phyloP scores from a whole-genome alignment of 164 flowering plant genomes.

The Tetracentron sinense region DNA sequence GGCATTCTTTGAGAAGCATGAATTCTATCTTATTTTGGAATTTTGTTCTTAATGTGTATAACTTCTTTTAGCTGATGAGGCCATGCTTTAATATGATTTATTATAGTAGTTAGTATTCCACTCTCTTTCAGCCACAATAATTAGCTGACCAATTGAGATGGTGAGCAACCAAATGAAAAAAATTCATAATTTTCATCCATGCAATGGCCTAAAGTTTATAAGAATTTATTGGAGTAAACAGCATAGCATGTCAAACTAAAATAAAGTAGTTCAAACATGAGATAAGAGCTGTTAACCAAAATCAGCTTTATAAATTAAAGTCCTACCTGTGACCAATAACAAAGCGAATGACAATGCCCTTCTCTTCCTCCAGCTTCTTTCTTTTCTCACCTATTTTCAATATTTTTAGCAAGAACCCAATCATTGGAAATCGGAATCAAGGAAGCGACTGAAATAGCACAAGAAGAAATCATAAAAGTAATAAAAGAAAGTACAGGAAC shows the following conservation, averaged over 20 bases:
- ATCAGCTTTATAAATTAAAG: not conserved
- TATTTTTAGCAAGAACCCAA: conserved; percentile 2
- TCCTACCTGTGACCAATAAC: conserved; percentile 84
- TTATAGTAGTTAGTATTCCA: no score
- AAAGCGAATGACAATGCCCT: conserved; percentile 74
- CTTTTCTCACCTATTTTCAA: conserved; percentile 52
- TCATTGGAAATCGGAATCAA: not conserved
- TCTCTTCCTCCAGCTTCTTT: conserved; percentile 73
- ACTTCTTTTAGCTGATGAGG: no score
- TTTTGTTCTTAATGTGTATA: no score
- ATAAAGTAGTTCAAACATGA: not conserved
- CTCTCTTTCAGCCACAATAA: no score
- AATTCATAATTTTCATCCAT: not conserved
- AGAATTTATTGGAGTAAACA: not conserved
- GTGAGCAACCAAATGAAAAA: not conserved
- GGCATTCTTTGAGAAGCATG: not conserved
- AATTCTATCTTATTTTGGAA: not conserved
- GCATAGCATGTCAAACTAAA: not conserved
- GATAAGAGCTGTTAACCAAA: not conserved
- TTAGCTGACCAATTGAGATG: no score
- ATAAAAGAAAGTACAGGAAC: not conserved
- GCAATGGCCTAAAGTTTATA: not conserved
- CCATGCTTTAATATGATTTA: no score
- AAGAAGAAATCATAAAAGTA: conserved; percentile 2
- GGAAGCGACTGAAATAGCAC: not conserved